Evolutionary conservation across 106 monocot genomes (phyloP), one percentile per base, ranked within the genome.

Genomic region (Dendrobium chrysotoxum): DNA sequence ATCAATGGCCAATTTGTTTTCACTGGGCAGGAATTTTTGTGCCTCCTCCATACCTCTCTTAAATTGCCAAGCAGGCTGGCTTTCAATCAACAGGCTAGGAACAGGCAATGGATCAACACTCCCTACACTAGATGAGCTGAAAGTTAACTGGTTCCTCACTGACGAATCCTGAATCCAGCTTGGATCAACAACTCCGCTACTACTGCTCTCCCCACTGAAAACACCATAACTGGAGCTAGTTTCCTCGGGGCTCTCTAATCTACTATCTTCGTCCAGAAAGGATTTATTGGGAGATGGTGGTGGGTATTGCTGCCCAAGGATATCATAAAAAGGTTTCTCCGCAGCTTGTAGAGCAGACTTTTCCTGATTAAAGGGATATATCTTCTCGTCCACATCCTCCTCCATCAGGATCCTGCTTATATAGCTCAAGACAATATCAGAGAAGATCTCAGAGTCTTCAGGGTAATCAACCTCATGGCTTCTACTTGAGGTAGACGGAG

Each of bases 381-480:
- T 77, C 85, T 89, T 90, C 40, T 94, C 94, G 40, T 97, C 96
- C 38, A 91, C 89, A 75, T 91, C 93, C 88, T 94, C 96, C 76
- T 99, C 91, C 88, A 99, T 86, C 20, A 99, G 84, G 86, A 95
- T 95, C 66, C 53, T 79, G 74, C 85, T 91, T 71, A 99, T 95
- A 82, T 92, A 93, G 18, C 74, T 81, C 6, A 99, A 85, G 5
- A 84, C 82, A 31, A 89, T 82, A 54, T 91, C 86, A 3, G 93
- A 86, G 75, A 87, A 80, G 26, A 88, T 79, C 41, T 88, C 87
- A 16, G 79, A 41, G 28, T 88, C 87, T 35, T 86, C 90, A 9
- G 80, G 77, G 53, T 78, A 86, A 53, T 76, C 83, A 4, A 7
- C 47, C 44, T 76, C 76, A 46, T 47, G 76, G 13, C 76, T 76